These are phyloP conservation scores for Penicillium sp. DNA, from an alignment of 2,329 filamentous ascomycete genomes.

Conservation along the genomic window DNA sequence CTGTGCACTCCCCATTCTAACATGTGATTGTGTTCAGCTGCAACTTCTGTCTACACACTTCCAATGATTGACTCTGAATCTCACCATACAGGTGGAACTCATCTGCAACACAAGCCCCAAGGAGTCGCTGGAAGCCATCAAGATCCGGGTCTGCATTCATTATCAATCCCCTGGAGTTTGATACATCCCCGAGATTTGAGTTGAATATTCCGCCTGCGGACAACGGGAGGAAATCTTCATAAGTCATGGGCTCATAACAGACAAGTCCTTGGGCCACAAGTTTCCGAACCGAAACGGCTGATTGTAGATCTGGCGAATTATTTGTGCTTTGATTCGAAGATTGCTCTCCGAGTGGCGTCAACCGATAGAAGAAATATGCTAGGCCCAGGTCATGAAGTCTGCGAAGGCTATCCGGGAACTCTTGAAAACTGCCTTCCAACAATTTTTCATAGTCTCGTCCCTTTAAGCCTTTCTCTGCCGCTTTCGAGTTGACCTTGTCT, in stretches of 20 bases:
- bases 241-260: slow-evolving; percentile 49
- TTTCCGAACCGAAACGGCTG: slow-evolving; percentile 21
- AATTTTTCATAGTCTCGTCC: slow-evolving; percentile 18
- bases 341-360: slow-evolving; percentile 16
- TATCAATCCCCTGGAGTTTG: slow-evolving; percentile 25
- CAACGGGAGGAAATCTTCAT: slow-evolving; percentile 58
- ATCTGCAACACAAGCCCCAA: slow-evolving; percentile 24
- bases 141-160: slow-evolving; percentile 29
- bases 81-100: slow-evolving; percentile 31
- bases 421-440: slow-evolving; percentile 34
- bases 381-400: slow-evolving; percentile 40
- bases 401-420: slow-evolving; percentile 47
- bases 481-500: slow-evolving; percentile 19
- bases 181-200: slow-evolving; percentile 41
- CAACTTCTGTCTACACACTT: slow-evolving; percentile 23
- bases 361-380: slow-evolving; percentile 44
- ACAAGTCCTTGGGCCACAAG: slow-evolving; percentile 40
- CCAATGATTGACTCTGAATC: slow-evolving; percentile 27
- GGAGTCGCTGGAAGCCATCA: slow-evolving; percentile 27
- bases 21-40: slow-evolving; percentile 6
- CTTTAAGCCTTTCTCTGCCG: slow-evolving; percentile 2
- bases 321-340: not conserved
- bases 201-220: slow-evolving; percentile 57
- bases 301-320: not conserved
- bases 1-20: not conserved